phyloP scores from a whole-genome alignment of 2,329 filamentous ascomycete species.

The Xylaria sp. region DNA sequence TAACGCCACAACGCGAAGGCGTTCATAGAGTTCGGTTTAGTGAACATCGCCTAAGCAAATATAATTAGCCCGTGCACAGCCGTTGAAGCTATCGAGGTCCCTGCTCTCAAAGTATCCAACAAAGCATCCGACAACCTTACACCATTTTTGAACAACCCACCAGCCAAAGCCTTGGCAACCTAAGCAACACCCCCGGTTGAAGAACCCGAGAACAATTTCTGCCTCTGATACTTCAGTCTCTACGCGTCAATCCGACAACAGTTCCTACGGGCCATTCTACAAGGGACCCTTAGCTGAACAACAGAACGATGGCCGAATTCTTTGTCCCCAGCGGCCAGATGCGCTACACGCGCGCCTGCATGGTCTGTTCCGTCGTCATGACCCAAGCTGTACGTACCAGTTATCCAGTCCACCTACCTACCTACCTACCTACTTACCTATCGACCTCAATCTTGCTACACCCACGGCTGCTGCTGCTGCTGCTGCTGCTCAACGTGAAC shows the following conservation, averaged over 20 bases:
- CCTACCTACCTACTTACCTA: conserved; percentile 4
- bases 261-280: background rate
- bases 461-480: background rate
- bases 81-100: background rate
- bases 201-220: background rate
- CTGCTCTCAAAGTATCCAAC: background rate
- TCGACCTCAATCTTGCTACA: too few relatives aligned
- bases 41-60: too few relatives aligned
- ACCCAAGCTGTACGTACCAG: conserved; percentile 64
- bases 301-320: conserved; percentile 51
- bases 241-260: too few relatives aligned
- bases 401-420: conserved; percentile 8
- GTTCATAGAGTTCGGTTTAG: background rate
- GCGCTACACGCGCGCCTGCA: conserved; percentile 91
- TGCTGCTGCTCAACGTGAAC: conserved; percentile 2
- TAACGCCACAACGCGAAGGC: too few relatives aligned
- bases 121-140: background rate
- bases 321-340: conserved; percentile 75
- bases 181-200: background rate
- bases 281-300: background rate
- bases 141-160: background rate
- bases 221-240: too few relatives aligned
- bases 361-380: conserved; percentile 97
- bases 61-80: background rate
- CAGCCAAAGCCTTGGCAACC: too few relatives aligned